A percentile compares a stretch with the other conserved stretches of the same genome.
Evolutionary conservation across 768 basidiomycete genomes (phyloP).

Genomic region (Russula brevipes): DNA sequence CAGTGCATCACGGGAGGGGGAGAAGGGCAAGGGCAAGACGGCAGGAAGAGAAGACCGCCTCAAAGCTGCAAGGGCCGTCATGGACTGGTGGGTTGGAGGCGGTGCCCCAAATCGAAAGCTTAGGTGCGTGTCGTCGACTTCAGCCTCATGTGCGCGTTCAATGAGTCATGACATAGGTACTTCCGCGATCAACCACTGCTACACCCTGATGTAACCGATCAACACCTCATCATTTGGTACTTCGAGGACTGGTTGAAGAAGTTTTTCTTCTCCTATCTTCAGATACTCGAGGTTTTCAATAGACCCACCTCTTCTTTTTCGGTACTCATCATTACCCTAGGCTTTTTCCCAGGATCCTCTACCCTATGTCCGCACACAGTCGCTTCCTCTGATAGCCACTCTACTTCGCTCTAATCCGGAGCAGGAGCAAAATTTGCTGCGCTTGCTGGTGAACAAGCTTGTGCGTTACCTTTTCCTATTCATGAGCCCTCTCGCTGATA

Average conservation of each 20-base stretch:
- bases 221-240: slow-evolving; percentile 74
- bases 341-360: slow-evolving; percentile 66
- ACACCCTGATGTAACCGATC: slow-evolving; percentile 60
- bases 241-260: slow-evolving; percentile 99
- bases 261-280: slow-evolving; percentile 88
- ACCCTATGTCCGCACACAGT: slow-evolving; percentile 8
- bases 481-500: not conserved
- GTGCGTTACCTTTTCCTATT: slow-evolving; percentile 38
- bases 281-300: slow-evolving; percentile 73
- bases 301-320: not conserved
- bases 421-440: slow-evolving; percentile 94
- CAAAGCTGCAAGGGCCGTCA: slow-evolving; percentile 84
- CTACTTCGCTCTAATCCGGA: slow-evolving; percentile 89
- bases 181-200: slow-evolving; percentile 82
- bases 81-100: slow-evolving; percentile 97
- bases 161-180: slow-evolving; percentile 49
- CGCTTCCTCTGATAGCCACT: slow-evolving; percentile 53
- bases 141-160: not conserved
- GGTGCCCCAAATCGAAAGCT: slow-evolving; percentile 86
- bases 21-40: slow-evolving; percentile 11
- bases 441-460: slow-evolving; percentile 90
- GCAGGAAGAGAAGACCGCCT: slow-evolving; percentile 82
- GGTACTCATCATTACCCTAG: slow-evolving; percentile 35
- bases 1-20: slow-evolving; percentile 4
- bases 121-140: slow-evolving; percentile 47